Evolutionary conservation across 805 yeast genomes (phyloP), one percentile per base, ranked within the genome.

Genomic region (Tetrapisispora taiwanensis): DNA sequence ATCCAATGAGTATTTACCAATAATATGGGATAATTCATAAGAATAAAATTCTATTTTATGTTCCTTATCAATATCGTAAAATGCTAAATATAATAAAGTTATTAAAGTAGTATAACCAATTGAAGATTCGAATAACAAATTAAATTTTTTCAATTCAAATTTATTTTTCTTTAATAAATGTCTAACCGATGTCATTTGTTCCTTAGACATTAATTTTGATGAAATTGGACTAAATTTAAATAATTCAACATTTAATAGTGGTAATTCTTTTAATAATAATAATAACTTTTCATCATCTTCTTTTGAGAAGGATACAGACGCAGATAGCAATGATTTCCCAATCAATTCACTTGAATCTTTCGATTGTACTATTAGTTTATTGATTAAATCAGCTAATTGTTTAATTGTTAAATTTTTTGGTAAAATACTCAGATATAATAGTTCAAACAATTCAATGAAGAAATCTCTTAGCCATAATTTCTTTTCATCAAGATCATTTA

Each of bases 1-100:
- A 54, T 89, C 95, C 41, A 88, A 68, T 42, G 74, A 73, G 58
- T 77, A 87, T 57, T 81, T 86, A 1, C 92, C 95, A 43, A 81
- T 81, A 7, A 83, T 56, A 26, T 71, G 69, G 39, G 76, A 73
- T 14, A 83, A 66, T 7, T 73, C 69, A n/a, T 71, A 60, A 9
- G 71, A 56, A 9, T 75, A 70, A 42, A 67, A 69, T 1, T 66
- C 62, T 0, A 76, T 63, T 52, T 75, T 72, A 34, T 54, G 64
- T 3, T 53, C 48, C 7, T 73, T 60, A 44, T 73, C 71, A 3
- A 66, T 63, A 30, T 70, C 68, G 22, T 55, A 52, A 43, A 74
- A 64, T 1, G 77, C 69, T 2, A 62, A 48, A 43, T 66, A 59
- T 12, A 82, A 48, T 39, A 79, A 76, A 2, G 71, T 70, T 0